A percentile compares a stretch with the other conserved stretches of the same genome.
phyloP scores from a whole-genome alignment of 2,329 filamentous ascomycete species.

The Cadophora sp. region DNA sequence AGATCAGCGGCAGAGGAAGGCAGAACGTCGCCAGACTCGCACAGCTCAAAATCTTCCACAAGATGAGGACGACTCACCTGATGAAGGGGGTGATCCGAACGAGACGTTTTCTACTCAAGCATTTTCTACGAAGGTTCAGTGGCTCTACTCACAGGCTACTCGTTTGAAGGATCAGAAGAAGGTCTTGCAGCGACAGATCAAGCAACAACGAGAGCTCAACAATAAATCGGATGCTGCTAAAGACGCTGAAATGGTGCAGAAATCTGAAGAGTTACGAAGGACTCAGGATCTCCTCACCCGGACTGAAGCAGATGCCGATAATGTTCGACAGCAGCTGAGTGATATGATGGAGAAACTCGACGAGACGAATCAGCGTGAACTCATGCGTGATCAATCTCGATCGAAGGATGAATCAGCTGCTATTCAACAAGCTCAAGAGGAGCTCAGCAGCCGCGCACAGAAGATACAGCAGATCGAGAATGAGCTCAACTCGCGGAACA shows the following conservation, averaged over 20 bases:
- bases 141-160: slow-evolving; percentile 78
- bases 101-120: slow-evolving; percentile 75
- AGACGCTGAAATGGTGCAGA: slow-evolving; percentile 67
- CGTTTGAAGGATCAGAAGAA: slow-evolving; percentile 85
- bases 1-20: slow-evolving; percentile 60
- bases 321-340: slow-evolving; percentile 42
- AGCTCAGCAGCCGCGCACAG: slow-evolving; percentile 40
- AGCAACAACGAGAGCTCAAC: slow-evolving; percentile 93
- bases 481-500: slow-evolving; percentile 41
- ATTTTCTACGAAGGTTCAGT: slow-evolving; percentile 81
- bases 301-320: slow-evolving; percentile 44
- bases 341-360: slow-evolving; percentile 45
- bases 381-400: slow-evolving; percentile 34
- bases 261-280: slow-evolving; percentile 61
- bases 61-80: slow-evolving; percentile 67
- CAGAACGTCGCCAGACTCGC: slow-evolving; percentile 58
- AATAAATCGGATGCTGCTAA: slow-evolving; percentile 80
- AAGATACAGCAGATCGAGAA: slow-evolving; percentile 43
- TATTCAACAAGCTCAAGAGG: slow-evolving; percentile 34
- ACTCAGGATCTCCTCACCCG: slow-evolving; percentile 45
- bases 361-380: slow-evolving; percentile 37
- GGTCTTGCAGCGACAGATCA: slow-evolving; percentile 89
- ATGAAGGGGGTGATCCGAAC: slow-evolving; percentile 62
- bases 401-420: slow-evolving; percentile 35
- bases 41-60: slow-evolving; percentile 63